phyloP scores from a whole-genome alignment of 169 alveolate genomes.

The Cryptosporidium tyzzeri region DNA sequence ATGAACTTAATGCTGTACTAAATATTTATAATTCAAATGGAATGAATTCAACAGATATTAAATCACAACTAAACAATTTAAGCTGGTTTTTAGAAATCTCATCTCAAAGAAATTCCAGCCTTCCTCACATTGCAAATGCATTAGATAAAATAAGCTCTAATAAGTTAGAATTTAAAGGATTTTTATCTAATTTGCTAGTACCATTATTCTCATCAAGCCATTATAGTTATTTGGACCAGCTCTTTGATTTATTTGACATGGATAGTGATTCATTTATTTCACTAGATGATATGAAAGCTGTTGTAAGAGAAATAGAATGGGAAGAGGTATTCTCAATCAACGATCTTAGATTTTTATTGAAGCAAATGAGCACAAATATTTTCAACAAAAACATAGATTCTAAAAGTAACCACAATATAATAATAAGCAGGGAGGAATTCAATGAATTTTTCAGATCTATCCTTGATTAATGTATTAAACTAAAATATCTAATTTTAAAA shows the following conservation, averaged over 20 bases:
- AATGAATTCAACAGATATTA: slow-evolving; percentile 15
- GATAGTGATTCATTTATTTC: slow-evolving; percentile 61
- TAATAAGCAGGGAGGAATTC: slow-evolving; percentile 52
- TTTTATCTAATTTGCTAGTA: slow-evolving; percentile 22
- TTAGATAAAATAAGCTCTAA: slow-evolving; percentile 20
- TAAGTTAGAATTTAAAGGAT: slow-evolving; percentile 16
- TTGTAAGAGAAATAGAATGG: slow-evolving; percentile 67
- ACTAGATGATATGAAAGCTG: slow-evolving; percentile 52
- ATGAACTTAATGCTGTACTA: slow-evolving; percentile 20
- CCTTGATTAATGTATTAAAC: slow-evolving; percentile 24
- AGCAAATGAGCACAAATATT: slow-evolving; percentile 52
- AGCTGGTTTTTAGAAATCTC: slow-evolving; percentile 68
- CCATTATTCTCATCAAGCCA: slow-evolving; percentile 67
- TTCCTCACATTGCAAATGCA: slow-evolving; percentile 35
- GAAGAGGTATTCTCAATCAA: slow-evolving; percentile 31
- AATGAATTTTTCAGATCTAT: slow-evolving; percentile 68
- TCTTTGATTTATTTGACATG: slow-evolving; percentile 60
- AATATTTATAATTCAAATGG: slow-evolving; percentile 6
- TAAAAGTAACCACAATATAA: slow-evolving; percentile 8
- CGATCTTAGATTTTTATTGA: slow-evolving; percentile 24
- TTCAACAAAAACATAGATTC: slow-evolving; percentile 11
- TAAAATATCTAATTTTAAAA: background rate
- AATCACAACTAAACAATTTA: slow-evolving; percentile 22
- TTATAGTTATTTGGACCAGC: slow-evolving; percentile 59
- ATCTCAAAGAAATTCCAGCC: slow-evolving; percentile 35